Evolutionary conservation across 2,329 filamentous ascomycete species (phyloP), one percentile per base, ranked within the genome.

Genomic region (Pseudogymnoascus sp.): DNA sequence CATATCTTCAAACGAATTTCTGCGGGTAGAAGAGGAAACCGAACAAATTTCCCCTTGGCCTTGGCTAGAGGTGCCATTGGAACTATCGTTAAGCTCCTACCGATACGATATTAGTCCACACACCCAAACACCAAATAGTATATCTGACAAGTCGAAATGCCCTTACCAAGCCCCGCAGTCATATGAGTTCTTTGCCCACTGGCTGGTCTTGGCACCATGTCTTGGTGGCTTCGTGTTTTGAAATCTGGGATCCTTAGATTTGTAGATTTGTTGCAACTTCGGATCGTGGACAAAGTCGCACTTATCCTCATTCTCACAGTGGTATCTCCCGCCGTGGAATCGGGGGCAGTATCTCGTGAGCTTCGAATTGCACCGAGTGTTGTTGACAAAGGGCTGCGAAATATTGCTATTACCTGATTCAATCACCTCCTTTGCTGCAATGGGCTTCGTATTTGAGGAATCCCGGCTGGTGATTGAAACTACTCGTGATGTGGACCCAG

Each of bases 1-100:
- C 63, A 64, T 58, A 64, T 64, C 52, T 60, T 60, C 23, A 61
- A 16, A 21, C 61, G 52, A 18, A 64, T 16, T 38, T 64, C 63
- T 23, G 40, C 9, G 11, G 63, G 63, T 21, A 64, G 25, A 16
- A 38, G 28, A 41, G 61, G 58, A 33, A 64, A 64, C 14, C 52
- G 16, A 8, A 8, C 23, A 35, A 64, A 61, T 55, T 55, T 11
- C 16, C 49, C 49, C 49, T 55, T 33, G 4, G 49, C 28, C 28
- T 55, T 55, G 7, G 28, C 6, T 9, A n/a, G 49, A 55, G 49
- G 49, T 55, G 28, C 49, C 49, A 55, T 55, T 21, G 49, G 49
- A 55, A 55, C 49, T 35, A 55, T 7, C 9, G 28, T 5, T 55
- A 55, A 14, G 49, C 49, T 55, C 49, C 49, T 55, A 55, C 49